phyloP scores from a whole-genome alignment of 345 rosid species.

The Cardamine occulta region DNA sequence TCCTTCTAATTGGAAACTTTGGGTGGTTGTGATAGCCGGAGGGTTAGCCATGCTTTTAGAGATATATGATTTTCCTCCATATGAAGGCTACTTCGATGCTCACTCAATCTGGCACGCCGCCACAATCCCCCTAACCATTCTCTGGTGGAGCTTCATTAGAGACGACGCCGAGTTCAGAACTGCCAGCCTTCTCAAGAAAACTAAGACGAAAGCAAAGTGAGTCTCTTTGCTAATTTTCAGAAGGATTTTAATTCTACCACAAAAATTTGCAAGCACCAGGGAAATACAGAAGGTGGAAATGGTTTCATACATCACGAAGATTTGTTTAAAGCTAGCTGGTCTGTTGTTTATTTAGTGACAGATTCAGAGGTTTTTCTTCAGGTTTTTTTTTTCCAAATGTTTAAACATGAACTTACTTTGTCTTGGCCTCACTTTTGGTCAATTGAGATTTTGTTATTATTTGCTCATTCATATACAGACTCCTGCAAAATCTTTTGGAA shows the following conservation, averaged over 20 bases:
- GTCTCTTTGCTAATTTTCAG: background rate
- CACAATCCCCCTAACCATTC: constrained; percentile 59
- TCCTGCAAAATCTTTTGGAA: constrained; percentile 8
- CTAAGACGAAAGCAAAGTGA: constrained; percentile 46
- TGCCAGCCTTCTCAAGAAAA: constrained; percentile 49
- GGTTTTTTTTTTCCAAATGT: background rate
- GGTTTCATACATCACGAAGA: constrained; percentile 15
- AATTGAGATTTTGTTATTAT: constrained; percentile 29
- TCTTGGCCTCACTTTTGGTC: constrained; percentile 15
- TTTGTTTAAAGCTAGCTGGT: constrained; percentile 28
- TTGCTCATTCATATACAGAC: background rate
- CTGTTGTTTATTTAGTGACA: constrained; percentile 21
- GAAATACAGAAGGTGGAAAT: background rate
- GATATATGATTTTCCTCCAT: constrained; percentile 78
- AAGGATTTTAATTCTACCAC: constrained; percentile 10
- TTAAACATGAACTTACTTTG: constrained; percentile 9
- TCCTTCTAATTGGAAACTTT: constrained; percentile 70
- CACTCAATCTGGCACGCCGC: constrained; percentile 78
- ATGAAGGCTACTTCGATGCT: constrained; percentile 64
- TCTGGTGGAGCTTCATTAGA: constrained; percentile 82
- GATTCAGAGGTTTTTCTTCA: constrained; percentile 18
- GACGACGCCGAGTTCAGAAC: constrained; percentile 68
- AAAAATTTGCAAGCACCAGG: constrained; percentile 14
- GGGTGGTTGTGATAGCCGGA: constrained; percentile 66
- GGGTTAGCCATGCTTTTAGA: constrained; percentile 72